phyloP scores from a whole-genome alignment of 1,284 basidiomycete species.

The Gomphus bonarii region DNA sequence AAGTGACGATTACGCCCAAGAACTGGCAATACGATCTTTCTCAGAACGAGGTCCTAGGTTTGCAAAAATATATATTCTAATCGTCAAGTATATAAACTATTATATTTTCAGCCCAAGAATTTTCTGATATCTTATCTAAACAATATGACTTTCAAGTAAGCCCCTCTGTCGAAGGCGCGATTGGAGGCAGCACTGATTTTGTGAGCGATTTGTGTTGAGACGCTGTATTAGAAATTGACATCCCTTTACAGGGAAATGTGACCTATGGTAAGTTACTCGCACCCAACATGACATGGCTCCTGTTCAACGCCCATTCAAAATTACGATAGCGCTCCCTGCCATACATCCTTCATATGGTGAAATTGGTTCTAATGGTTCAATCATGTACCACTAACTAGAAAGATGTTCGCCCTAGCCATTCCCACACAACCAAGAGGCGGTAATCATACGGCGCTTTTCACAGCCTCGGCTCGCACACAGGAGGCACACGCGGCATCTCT shows the following conservation, averaged over 20 bases:
- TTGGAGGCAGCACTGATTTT: conserved; percentile 62
- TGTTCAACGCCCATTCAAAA: neutral
- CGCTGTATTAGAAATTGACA: neutral
- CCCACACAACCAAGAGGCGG: conserved; percentile 50
- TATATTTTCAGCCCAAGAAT: conserved; percentile 36
- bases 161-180: conserved; percentile 24
- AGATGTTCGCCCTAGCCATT: conserved; percentile 37
- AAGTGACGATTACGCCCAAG: conserved; percentile 33
- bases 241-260: conserved; percentile 42
- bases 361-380: conserved; percentile 12
- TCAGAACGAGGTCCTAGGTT: conserved; percentile 53
- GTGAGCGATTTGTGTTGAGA: conserved; percentile 29
- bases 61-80: conserved; percentile 6
- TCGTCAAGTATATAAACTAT: neutral
- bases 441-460: conserved; percentile 60
- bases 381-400: conserved; percentile 5
- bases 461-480: conserved; percentile 44
- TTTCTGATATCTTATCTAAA: conserved; percentile 39
- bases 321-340: conserved; percentile 15
- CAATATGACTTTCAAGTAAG: conserved; percentile 42
- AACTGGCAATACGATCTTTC: conserved; percentile 46
- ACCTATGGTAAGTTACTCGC: conserved; percentile 35
- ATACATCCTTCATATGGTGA: conserved; percentile 19
- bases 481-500: conserved; percentile 56
- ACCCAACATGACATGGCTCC: neutral